Evolutionary conservation across 2,329 filamentous ascomycete genomes (phyloP).

Genomic region (Coniochaeta ligniaria): DNA sequence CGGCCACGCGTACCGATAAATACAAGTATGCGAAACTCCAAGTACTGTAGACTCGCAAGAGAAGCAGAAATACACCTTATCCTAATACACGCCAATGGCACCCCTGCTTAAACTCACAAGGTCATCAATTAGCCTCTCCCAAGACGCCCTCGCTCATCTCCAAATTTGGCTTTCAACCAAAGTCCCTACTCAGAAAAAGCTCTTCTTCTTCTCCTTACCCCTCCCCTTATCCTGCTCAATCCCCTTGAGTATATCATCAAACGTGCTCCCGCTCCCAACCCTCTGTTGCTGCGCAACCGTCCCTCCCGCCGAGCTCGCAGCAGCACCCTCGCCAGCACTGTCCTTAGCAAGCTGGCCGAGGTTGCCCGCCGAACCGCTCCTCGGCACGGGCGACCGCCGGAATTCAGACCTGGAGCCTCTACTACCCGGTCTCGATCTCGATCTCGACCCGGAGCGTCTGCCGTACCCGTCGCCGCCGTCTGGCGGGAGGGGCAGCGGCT

Average conservation of each 20-base stretch:
- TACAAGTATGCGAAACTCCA: background rate
- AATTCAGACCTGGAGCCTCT: slow-evolving; percentile 5
- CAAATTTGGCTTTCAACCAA: no score
- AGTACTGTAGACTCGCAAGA: background rate
- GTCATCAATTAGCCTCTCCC: no score
- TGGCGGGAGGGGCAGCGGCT: slow-evolving; percentile 21
- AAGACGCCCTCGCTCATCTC: no score
- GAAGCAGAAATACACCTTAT: background rate
- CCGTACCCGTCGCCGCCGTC: background rate
- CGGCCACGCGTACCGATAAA: background rate
- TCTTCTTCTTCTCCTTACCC: slow-evolving; percentile 20
- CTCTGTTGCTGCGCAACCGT: background rate
- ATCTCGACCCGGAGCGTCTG: background rate
- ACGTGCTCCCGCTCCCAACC: slow-evolving; percentile 18
- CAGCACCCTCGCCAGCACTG: slow-evolving; percentile 2
- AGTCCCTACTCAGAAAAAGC: slow-evolving; percentile 7
- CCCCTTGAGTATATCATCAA: slow-evolving; percentile 28
- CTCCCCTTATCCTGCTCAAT: slow-evolving; percentile 21
- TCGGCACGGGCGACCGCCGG: slow-evolving; percentile 1
- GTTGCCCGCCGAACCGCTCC: slow-evolving; percentile 15
- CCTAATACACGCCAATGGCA: background rate
- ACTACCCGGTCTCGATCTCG: slow-evolving; percentile 2
- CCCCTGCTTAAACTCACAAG: background rate
- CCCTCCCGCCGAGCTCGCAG: background rate
- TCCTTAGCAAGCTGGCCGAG: slow-evolving; percentile 8